Evolutionary conservation across 257 asterid species (phyloP).

Genomic region (Jasminum sambac): DNA sequence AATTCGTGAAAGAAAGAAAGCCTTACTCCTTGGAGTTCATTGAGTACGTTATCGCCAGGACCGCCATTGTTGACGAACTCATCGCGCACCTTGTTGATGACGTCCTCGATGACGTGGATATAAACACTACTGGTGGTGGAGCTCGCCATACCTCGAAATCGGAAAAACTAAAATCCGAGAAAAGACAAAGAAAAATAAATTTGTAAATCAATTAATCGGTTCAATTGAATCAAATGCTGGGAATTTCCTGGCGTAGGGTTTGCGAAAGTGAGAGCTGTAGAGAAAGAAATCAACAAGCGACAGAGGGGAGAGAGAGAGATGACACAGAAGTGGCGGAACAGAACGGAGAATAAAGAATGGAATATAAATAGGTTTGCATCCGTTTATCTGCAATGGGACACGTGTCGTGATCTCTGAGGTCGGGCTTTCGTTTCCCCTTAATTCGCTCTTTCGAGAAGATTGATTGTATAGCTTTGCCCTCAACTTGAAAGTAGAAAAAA

Average conservation of each 20-base stretch:
- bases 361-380: slow-evolving; percentile 74
- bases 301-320: neutral
- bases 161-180: slow-evolving; percentile 9
- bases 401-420: slow-evolving; percentile 22
- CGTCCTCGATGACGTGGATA: slow-evolving; percentile 87
- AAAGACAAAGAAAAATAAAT: neutral
- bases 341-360: slow-evolving; percentile 37
- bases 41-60: slow-evolving; percentile 81
- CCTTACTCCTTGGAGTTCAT: slow-evolving; percentile 88
- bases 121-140: slow-evolving; percentile 76
- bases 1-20: neutral
- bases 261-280: slow-evolving; percentile 18
- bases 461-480: no score
- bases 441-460: slow-evolving; percentile 23
- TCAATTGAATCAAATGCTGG: neutral
- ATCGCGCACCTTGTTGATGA: slow-evolving; percentile 80
- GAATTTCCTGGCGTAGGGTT: slow-evolving; percentile 16
- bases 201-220: neutral
- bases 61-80: slow-evolving; percentile 77
- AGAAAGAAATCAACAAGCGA: slow-evolving; percentile 16
- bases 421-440: neutral
- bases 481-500: no score
- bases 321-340: slow-evolving; percentile 37
- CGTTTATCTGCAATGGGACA: slow-evolving; percentile 33
- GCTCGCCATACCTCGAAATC: slow-evolving; percentile 55